Base-by-base conservation (phyloP, 2,329 filamentous ascomycete species). In the Phyllosticta citrichinensis region DNA sequence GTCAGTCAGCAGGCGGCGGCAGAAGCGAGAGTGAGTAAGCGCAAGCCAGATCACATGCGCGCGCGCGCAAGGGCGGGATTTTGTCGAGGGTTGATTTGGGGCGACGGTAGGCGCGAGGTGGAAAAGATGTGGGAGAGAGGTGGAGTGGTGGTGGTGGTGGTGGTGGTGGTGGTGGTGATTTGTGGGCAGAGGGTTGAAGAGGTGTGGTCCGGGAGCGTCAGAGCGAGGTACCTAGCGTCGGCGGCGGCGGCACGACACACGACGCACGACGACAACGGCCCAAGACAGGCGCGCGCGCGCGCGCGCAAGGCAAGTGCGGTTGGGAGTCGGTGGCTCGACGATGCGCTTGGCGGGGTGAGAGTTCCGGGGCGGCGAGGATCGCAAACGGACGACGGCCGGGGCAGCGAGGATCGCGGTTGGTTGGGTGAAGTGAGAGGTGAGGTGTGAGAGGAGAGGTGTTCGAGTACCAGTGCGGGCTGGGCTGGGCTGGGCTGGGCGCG, bases 31-130 rank as follows among this genome's bases (percentile, higher is more conserved):
- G 9, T 30, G 27, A 30, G 65, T 67, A 55, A 47, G 63, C 66
- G 68, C 65, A 62, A 65, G 64, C 63, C 59, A 61, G 40, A 68
- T 71, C 67, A 72, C 69, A 71, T 70, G 71, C 65, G 65, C 56
- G 56, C 59, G 63, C 57, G 63, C 56, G 65, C 58, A 24, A 67
- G 70, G 60, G 67, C 68, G 69, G 67, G 66, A 69, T 64, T 67
- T 63, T 52, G 58, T 54, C 30, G 55, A 19, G 47, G 47, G 27
- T 55, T 35, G 54, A 33, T n/a, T n/a, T n/a, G n/a, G n/a, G n/a
- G 22, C 9, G n/a, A 30, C 12, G 33, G 33, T 24, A 24, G 55
- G 51, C 22, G 30, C 51, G 60, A 55, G 55, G 40, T 47, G 14
- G 40, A n/a, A n/a, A n/a, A n/a, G 40, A 40, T 8, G 40, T 19